Conservation (phyloP, 805 yeast genomes). For the Myxozyma kluyveri region DNA sequence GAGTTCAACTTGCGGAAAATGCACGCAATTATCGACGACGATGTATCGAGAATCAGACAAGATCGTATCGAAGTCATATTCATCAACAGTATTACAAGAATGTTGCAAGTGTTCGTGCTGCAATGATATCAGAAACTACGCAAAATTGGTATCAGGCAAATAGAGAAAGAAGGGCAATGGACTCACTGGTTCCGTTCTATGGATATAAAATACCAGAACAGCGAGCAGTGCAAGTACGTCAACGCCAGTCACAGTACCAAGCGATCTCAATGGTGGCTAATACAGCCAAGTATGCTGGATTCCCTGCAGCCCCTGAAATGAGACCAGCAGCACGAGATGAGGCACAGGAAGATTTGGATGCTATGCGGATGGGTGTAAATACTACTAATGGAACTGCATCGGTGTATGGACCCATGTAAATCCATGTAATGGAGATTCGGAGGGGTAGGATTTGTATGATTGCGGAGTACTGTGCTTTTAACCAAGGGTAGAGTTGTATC, state of each 20-base stretch:
- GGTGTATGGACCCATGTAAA: neutral
- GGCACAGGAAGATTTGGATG: conserved; percentile 65
- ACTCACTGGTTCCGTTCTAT: conserved; percentile 53
- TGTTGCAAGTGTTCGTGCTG: conserved; percentile 61
- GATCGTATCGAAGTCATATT: conserved; percentile 70
- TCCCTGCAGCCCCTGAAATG: conserved; percentile 79
- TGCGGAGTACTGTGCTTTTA: too few species aligned
- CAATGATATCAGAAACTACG: conserved; percentile 69
- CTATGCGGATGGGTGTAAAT: conserved; percentile 47
- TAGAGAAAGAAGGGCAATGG: conserved; percentile 80
- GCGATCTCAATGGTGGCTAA: conserved; percentile 73
- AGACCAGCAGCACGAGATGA: conserved; percentile 68
- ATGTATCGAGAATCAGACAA: conserved; percentile 77
- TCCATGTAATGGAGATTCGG: too few species aligned
- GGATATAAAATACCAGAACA: conserved; percentile 44
- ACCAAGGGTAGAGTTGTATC: too few species aligned
- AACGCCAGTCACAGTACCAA: conserved; percentile 61
- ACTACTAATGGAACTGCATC: neutral
- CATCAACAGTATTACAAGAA: conserved; percentile 64
- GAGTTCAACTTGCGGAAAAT: conserved; percentile 51
- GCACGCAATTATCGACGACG: conserved; percentile 63
- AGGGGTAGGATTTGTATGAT: too few species aligned
- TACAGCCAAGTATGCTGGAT: conserved; percentile 62
- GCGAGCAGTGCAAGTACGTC: conserved; percentile 54
- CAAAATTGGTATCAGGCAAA: conserved; percentile 88